Evolutionary conservation across 805 yeast genomes (phyloP).

Genomic region (Ogataea chonburiensis): DNA sequence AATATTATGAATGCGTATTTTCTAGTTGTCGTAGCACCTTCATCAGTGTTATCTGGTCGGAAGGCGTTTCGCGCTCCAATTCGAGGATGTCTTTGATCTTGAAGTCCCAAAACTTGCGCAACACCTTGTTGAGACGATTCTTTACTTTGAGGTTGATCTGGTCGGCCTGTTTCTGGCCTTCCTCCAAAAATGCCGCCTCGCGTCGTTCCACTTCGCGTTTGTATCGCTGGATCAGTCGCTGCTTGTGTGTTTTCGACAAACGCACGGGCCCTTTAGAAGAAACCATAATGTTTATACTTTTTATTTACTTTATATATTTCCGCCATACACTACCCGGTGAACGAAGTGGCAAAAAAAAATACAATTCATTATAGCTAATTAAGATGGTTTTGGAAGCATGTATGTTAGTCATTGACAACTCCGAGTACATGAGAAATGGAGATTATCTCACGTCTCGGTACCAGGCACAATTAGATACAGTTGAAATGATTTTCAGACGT

Average conservation of each 20-base stretch:
- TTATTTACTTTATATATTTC: constrained; percentile 3
- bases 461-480: constrained; percentile 90
- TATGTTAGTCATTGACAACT: constrained; percentile 91
- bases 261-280: constrained; percentile 10
- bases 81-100: constrained; percentile 43
- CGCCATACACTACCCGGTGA: constrained; percentile 10
- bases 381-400: constrained; percentile 94
- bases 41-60: constrained; percentile 29
- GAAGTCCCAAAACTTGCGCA: constrained; percentile 49
- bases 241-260: constrained; percentile 38
- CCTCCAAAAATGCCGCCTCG: constrained; percentile 22
- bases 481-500: constrained; percentile 79
- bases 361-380: constrained; percentile 1
- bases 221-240: constrained; percentile 33
- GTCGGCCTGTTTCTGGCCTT: constrained; percentile 28
- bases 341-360: constrained; percentile 21
- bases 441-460: constrained; percentile 86
- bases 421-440: constrained; percentile 94
- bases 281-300: constrained; percentile 6
- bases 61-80: constrained; percentile 42
- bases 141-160: constrained; percentile 39
- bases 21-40: constrained; percentile 32
- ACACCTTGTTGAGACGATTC: constrained; percentile 45
- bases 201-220: constrained; percentile 19
- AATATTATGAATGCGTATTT: constrained; percentile 4